phyloP scores from a whole-genome alignment of 2,329 filamentous ascomycete species.

The Apiospora hydei region DNA sequence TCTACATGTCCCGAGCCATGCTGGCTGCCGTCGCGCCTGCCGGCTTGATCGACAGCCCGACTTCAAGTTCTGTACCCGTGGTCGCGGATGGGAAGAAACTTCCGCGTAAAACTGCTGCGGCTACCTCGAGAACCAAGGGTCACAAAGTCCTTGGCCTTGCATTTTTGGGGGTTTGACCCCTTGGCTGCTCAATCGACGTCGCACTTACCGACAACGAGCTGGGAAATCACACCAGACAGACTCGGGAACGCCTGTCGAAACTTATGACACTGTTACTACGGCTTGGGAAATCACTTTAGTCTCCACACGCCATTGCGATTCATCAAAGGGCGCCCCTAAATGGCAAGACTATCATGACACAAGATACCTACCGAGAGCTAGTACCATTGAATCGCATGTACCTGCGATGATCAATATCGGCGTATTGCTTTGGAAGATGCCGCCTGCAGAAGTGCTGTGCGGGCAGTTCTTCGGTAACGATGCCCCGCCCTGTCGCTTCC shows the following conservation, averaged over 20 bases:
- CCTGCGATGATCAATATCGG: background rate
- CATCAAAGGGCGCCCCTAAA: background rate
- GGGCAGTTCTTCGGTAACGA: too few relatives aligned
- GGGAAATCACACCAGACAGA: background rate
- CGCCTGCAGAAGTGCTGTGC: too few relatives aligned
- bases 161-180: background rate
- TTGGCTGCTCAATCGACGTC: background rate
- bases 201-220: background rate
- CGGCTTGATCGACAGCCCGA: background rate
- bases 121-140: too few relatives aligned
- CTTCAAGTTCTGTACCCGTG: too few relatives aligned
- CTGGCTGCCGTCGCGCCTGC: background rate
- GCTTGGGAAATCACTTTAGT: background rate
- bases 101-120: background rate
- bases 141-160: background rate
- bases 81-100: background rate
- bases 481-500: background rate
- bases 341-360: background rate
- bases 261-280: background rate
- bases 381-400: background rate
- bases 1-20: background rate
- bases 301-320: background rate
- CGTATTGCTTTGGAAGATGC: too few relatives aligned
- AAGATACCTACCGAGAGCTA: too few relatives aligned
- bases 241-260: background rate